These are phyloP conservation scores for Suillus lakei DNA, from an alignment of 768 basidiomycete species.

Conservation along the genomic window DNA sequence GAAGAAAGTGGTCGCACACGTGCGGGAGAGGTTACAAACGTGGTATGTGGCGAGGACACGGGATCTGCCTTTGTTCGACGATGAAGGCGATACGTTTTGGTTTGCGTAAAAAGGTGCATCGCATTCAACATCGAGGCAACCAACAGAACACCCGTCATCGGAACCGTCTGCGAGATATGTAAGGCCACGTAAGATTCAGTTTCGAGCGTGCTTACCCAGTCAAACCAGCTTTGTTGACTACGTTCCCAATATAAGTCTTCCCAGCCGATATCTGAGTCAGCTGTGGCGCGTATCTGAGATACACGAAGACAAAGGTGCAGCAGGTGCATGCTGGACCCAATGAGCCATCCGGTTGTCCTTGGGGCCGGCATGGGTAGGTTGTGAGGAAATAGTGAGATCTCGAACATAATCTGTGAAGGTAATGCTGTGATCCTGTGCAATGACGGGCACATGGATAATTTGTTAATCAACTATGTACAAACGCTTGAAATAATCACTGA, in stretches of 20 bases:
- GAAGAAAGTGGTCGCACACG: conserved; percentile 18
- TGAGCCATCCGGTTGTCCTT: conserved; percentile 64
- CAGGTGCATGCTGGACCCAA: conserved; percentile 69
- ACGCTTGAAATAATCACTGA: conserved; percentile 29
- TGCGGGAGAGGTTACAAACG: conserved; percentile 58
- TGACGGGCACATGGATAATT: conserved; percentile 13
- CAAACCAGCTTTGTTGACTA: conserved; percentile 70
- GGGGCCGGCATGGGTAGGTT: conserved; percentile 76
- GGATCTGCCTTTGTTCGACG: conserved; percentile 56
- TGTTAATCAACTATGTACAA: conserved; percentile 18
- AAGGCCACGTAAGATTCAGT: conserved; percentile 6
- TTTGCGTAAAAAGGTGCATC: conserved; percentile 72
- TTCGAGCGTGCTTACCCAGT: conserved; percentile 64
- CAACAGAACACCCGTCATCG: conserved; percentile 61
- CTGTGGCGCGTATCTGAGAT: conserved; percentile 55
- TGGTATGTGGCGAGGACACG: conserved; percentile 70
- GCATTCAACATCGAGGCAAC: conserved; percentile 59
- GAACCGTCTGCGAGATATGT: conserved; percentile 57
- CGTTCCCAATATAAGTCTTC: conserved; percentile 77
- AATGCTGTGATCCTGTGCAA: conserved; percentile 58
- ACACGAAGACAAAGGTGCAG: conserved; percentile 70
- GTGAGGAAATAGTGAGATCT: conserved; percentile 82
- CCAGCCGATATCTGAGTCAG: conserved; percentile 76
- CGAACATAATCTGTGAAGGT: conserved; percentile 75
- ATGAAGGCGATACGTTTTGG: conserved; percentile 70